Evolutionary conservation across 108 stramenopile genomes (phyloP), one percentile per base, ranked within the genome.

Genomic region (Cyclotella cryptica): DNA sequence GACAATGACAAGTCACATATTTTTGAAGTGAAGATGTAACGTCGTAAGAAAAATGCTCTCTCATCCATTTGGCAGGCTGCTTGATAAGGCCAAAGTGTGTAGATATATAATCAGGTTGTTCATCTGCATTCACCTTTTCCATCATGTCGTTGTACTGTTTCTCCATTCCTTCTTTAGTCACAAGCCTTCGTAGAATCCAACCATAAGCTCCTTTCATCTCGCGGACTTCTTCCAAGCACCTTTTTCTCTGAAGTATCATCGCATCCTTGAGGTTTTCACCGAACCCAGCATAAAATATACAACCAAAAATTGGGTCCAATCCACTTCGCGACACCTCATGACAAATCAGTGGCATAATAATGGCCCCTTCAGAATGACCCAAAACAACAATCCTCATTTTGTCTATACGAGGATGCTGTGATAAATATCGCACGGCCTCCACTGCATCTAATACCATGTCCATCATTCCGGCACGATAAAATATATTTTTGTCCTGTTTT

Each of bases 371-470:
- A 22, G 55, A 68, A 59, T 79, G 78, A 13, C 78, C 78, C 24
- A 72, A 22, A 27, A 79, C n/a, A 1, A 66, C 51, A 74, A 79
- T 72, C 19, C 62, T 73, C 46, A n/a, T 63, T 28, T 71, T 41
- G 39, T 79, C 78, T 43, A 79, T 74, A 13, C 61, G 45, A 22
- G 71, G 71, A 47, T 79, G 71, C 0, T 43, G 10, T 35, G 55
- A 64, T 54, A 81, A 30, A 72, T 52, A 81, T 49, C 75, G 40
- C 11, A 76, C 74, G 0, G 62, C 80, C 54, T 81, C 75, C 10
- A 81, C 80, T 9, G 80, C 80, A 72, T 81, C 80, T 0, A 35
- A 35, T 27, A 81, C 80, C 12, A 81, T 42, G 61, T 81, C 80
- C 69, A 69, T 52, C 69, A 81, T 65, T 19, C 80, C 80, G 12